phyloP scores from a whole-genome alignment of 345 rosid genomes.

The Fremontodendron californicum region DNA sequence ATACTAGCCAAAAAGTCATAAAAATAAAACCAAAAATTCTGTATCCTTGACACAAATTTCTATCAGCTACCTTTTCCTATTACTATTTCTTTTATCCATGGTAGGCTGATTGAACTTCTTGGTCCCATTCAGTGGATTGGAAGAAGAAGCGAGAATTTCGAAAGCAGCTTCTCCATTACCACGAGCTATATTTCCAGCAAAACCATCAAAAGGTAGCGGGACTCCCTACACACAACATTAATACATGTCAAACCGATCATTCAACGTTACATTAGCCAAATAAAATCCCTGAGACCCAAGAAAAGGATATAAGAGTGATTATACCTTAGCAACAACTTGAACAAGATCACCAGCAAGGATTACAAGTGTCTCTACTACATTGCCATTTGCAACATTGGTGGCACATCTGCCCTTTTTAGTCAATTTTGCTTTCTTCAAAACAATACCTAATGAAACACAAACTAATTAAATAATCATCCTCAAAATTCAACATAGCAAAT shows the following conservation, averaged over 20 bases:
- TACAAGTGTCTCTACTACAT: constrained; percentile 64
- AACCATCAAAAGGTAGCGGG: constrained; percentile 45
- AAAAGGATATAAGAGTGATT: not conserved
- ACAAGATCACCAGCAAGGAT: constrained; percentile 65
- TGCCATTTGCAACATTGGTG: constrained; percentile 54
- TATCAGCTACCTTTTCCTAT: constrained; percentile 43
- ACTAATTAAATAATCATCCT: not conserved
- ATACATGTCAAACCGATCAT: constrained; percentile 6
- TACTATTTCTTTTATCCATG: constrained; percentile 28
- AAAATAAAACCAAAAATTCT: not conserved
- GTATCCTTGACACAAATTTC: not conserved
- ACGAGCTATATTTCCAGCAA: constrained; percentile 31
- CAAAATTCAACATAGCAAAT: not conserved
- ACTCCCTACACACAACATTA: constrained; percentile 45
- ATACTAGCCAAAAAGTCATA: not conserved
- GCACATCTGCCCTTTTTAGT: constrained; percentile 61
- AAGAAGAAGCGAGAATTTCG: constrained; percentile 25
- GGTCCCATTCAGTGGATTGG: constrained; percentile 15
- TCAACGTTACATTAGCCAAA: constrained; percentile 9
- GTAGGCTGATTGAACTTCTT: constrained; percentile 18
- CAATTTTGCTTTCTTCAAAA: constrained; percentile 78
- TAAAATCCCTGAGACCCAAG: not conserved
- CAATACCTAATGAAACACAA: constrained; percentile 49
- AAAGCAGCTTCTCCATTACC: constrained; percentile 41
- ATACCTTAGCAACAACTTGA: constrained; percentile 80